These are phyloP conservation scores for Xylariaceae sp. DNA, from an alignment of 2,329 filamentous ascomycete species.

Conservation along the genomic window DNA sequence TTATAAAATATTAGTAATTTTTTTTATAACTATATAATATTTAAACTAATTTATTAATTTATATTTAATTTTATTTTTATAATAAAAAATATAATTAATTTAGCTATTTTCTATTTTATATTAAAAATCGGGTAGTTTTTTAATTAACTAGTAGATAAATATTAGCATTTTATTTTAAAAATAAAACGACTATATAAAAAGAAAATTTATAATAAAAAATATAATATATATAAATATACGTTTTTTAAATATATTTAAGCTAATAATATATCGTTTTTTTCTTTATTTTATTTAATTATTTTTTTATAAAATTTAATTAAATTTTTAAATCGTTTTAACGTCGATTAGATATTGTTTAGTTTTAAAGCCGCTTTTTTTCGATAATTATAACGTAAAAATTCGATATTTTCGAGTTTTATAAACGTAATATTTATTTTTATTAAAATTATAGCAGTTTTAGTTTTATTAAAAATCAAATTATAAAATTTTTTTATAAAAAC, in stretches of 20 bases:
- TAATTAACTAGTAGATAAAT: background rate
- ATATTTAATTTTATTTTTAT: background rate
- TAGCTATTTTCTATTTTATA: no score
- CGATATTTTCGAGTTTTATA: background rate
- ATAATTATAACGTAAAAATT: background rate
- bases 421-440: background rate
- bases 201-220: background rate
- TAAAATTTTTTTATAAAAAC: background rate
- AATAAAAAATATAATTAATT: background rate
- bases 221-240: background rate
- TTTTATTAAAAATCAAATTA: background rate
- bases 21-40: background rate
- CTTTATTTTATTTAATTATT: background rate
- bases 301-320: background rate
- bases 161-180: background rate
- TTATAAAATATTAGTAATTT: no score
- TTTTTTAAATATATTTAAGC: background rate
- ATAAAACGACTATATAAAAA: background rate
- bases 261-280: background rate
- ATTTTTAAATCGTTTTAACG: no score
- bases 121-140: no score
- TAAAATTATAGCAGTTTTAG: no score
- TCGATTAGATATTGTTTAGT: no score
- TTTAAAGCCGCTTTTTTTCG: no score
- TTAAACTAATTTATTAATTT: background rate